Percentiles rank a stretch among this genome's conserved stretches.
Evolutionary conservation across 2,329 filamentous ascomycete genomes (phyloP).

Genomic region (Ophiostoma triangulosporum): DNA sequence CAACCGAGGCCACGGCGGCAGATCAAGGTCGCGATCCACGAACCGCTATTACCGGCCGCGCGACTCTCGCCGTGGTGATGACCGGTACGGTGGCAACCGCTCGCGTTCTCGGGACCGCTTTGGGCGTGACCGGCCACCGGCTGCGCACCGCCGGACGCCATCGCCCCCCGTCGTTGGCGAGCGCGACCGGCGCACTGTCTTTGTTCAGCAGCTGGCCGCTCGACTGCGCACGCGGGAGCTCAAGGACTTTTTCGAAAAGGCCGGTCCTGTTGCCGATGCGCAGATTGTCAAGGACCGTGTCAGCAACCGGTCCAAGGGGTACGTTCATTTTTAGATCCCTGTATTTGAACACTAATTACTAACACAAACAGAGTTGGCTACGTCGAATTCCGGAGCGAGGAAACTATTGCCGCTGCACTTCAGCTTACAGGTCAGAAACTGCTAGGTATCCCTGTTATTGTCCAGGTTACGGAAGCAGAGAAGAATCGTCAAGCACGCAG

Average conservation of each 20-base stretch:
- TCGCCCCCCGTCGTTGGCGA: constrained; percentile 66
- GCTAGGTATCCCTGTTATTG: constrained; percentile 96
- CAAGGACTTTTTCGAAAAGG: constrained; percentile 89
- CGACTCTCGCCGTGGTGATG: constrained; percentile 26
- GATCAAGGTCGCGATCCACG: constrained; percentile 64
- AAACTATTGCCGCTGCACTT: constrained; percentile 83
- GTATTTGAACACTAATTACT: constrained; percentile 16
- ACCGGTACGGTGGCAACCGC: constrained; percentile 1
- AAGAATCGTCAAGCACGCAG: constrained; percentile 95
- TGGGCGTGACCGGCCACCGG: constrained; percentile 23
- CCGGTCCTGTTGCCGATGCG: constrained; percentile 87
- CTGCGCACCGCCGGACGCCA: constrained; percentile 19
- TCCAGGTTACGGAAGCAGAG: constrained; percentile 95
- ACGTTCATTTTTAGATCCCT: constrained; percentile 22
- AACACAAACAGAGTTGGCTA: constrained; percentile 68
- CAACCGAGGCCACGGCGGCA: constrained; percentile 17
- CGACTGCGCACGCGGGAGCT: constrained; percentile 85
- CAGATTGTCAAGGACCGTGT: constrained; percentile 98
- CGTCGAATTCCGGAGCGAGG: constrained; percentile 96
- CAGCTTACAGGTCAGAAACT: constrained; percentile 98
- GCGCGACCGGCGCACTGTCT: constrained; percentile 89
- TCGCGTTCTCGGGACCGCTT: constrained; percentile 7
- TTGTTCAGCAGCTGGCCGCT: constrained; percentile 94
- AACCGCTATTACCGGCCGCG: constrained; percentile 43
- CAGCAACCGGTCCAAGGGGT: constrained; percentile 96